Evolutionary conservation across 768 basidiomycete species (phyloP), one percentile per base, ranked within the genome.

Genomic region (Asterophora parasitica): DNA sequence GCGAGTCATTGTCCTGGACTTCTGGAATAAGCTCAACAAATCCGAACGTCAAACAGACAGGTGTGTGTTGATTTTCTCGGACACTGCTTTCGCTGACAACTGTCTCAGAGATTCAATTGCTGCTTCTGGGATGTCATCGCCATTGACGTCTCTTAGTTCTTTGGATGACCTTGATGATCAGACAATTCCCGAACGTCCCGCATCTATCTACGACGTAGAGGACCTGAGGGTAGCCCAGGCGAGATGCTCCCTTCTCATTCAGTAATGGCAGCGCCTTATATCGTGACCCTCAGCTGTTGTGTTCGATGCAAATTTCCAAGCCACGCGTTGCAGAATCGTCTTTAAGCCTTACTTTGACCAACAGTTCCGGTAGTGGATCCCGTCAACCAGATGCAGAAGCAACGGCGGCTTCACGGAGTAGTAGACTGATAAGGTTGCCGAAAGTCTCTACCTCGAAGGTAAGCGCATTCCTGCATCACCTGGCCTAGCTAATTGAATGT

Each of bases 1-100:
- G 63, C 79, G 83, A 49, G 77, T 93, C 41, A 88, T 99, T 55
- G 77, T 89, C 38, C 77, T 99, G 40, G 95, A 99, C 64, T 99
- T 99, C 61, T 98, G 95, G 94, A 84, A 81, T 48, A 93, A 88
- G 64, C 72, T 89, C 49, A 77, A 69, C 46, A 75, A 74, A 49
- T 65, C 59, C 26, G 66, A 66, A 51, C 65, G 61, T 30, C 66
- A 67, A 46, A 53, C 66, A 38, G 69, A 63, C 20, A 70, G 64
- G 82, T 80, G 54, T 56, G 71, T 67, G 4, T 15, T 31, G 27
- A 35, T 36, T n/a, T 27, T 28, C 38, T 33, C 16, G 47, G n/a
- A 13, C 32, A 17, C 30, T 35, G 49, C 19, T 4, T 26, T 17
- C 30, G 46, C 26, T 31, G 36, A 49, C 34, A 27, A 40, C 32